These are phyloP conservation scores for Russula compacta DNA, from an alignment of 768 basidiomycete genomes.

Conservation along the genomic window DNA sequence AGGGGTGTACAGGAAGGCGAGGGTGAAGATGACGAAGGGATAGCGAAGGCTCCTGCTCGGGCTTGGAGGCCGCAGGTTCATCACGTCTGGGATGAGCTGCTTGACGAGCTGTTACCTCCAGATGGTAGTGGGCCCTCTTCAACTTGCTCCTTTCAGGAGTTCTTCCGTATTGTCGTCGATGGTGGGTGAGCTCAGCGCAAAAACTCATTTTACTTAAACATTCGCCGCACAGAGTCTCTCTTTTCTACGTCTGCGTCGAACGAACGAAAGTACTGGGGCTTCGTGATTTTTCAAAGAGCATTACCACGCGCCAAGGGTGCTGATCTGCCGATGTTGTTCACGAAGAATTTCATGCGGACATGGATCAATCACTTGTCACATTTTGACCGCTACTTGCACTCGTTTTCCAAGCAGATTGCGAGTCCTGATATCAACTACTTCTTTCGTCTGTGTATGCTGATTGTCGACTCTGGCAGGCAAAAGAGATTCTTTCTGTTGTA, in stretches of 20 bases:
- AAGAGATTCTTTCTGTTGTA: conserved; percentile 66
- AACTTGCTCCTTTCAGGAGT: conserved; percentile 75
- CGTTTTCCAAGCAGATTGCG: conserved; percentile 78
- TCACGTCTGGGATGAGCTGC: conserved; percentile 80
- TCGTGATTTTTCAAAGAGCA: conserved; percentile 79
- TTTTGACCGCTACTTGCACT: conserved; percentile 81
- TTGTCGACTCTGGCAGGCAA: conserved; percentile 38
- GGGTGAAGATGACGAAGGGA: conserved; percentile 47
- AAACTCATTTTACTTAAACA: conserved; percentile 1
- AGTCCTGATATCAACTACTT: conserved; percentile 23
- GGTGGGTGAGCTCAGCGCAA: conserved; percentile 38
- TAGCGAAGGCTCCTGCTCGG: conserved; percentile 41
- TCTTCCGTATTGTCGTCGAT: conserved; percentile 86
- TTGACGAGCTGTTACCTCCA: conserved; percentile 62
- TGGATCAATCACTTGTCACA: conserved; percentile 96
- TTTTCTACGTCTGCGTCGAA: conserved; percentile 78
- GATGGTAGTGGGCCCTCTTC: conserved; percentile 29
- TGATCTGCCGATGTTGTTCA: conserved; percentile 81
- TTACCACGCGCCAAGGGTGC: conserved; percentile 54
- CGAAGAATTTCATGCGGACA: conserved; percentile 89
- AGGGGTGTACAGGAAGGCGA: conserved; percentile 19
- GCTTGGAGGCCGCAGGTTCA: conserved; percentile 88
- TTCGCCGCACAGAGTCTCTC: conserved; percentile 54
- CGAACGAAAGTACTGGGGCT: conserved; percentile 94
- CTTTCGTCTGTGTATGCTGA: not conserved